Conservation (phyloP, 2,329 filamentous ascomycete genomes). For the Colletotrichum sidae region DNA sequence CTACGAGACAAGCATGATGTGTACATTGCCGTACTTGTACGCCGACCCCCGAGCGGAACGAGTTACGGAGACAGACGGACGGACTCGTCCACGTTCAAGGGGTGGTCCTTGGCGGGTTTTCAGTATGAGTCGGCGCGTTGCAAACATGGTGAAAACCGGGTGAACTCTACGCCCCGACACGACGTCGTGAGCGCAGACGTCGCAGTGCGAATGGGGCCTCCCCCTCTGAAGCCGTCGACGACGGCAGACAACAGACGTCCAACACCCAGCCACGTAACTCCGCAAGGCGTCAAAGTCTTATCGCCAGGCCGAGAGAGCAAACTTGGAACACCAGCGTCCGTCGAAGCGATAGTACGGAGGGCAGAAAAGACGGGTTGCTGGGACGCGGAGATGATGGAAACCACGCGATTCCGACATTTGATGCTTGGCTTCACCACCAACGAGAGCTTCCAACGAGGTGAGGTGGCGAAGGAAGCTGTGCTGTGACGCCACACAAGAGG, state of each 20-base stretch:
- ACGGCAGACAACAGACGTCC: too few species aligned
- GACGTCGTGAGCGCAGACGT: background rate
- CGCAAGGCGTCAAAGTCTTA: too few species aligned
- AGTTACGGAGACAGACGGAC: slow-evolving; percentile 2
- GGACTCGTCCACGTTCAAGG: slow-evolving; percentile 13
- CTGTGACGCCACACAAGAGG: slow-evolving; percentile 7
- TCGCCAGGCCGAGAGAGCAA: too few species aligned
- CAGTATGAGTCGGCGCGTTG: slow-evolving; percentile 22
- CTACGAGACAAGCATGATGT: too few species aligned
- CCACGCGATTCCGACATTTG: background rate
- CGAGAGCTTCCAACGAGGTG: too few species aligned
- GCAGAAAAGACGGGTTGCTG: slow-evolving; percentile 1
- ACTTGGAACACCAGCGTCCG: too few species aligned
- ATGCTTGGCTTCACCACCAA: too few species aligned
- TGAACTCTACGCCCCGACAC: background rate
- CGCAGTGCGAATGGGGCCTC: slow-evolving; percentile 14
- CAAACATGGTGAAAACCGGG: background rate
- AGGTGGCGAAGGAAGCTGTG: too few species aligned
- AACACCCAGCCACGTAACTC: too few species aligned
- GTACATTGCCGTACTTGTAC: background rate
- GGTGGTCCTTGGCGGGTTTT: slow-evolving; percentile 12
- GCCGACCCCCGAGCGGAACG: slow-evolving; percentile 22
- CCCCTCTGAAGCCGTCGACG: too few species aligned
- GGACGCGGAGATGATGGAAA: slow-evolving; percentile 18
- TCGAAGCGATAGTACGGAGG: too few species aligned